Base-by-base conservation (phyloP, 2,329 filamentous ascomycete genomes). In the Penicillium sp. region DNA sequence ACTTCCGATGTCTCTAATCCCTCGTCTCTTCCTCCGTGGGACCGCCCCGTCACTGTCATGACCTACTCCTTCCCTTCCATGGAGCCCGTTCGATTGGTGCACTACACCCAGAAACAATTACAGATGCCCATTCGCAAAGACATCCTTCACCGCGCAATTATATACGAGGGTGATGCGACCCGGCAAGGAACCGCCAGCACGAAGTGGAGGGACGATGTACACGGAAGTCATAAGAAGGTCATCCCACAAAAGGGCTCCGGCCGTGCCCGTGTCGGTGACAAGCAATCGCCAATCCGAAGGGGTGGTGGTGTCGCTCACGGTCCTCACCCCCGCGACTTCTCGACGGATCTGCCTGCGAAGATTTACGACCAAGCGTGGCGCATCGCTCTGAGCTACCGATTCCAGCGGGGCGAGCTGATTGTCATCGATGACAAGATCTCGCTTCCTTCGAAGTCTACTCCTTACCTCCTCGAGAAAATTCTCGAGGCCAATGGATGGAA, bases 321-420 rank as follows among this genome's bases (percentile, higher is more conserved):
- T n/a, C 95, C 95, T 31, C 88, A 93, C 69, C 93, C 93, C 28
- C 86, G 95, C 74, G 92, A 98, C 79, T 99, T 99, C 73, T 86
- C 86, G 61, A 96, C 93, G 22, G 84, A 85, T 15, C 82, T 99
- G 57, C 92, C 90, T 69, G 84, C 85, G 73, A 98, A 98, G 81
- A 86, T 96, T 50, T 99, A 99, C 80, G 93, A 98, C 78, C 84
- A 96, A 69, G 95, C 95, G 10, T 98, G 92, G 91, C 87, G 95
- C 73, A 98, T 90, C 45, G 95, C 95, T 11, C 84, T 99, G 65
- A 95, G 90, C 72, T 96, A 96, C 81, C 88, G 95, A 61, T 98
- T 95, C 79, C 84, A 89, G 66, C 87, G 88, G 66, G 95, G 93
- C 51, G 91, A 98, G 80, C 81, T 99, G 70, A 82, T 97, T 65